Conservation (phyloP, 2,329 filamentous ascomycete species). For the Dendrostoma leiphaemia region DNA sequence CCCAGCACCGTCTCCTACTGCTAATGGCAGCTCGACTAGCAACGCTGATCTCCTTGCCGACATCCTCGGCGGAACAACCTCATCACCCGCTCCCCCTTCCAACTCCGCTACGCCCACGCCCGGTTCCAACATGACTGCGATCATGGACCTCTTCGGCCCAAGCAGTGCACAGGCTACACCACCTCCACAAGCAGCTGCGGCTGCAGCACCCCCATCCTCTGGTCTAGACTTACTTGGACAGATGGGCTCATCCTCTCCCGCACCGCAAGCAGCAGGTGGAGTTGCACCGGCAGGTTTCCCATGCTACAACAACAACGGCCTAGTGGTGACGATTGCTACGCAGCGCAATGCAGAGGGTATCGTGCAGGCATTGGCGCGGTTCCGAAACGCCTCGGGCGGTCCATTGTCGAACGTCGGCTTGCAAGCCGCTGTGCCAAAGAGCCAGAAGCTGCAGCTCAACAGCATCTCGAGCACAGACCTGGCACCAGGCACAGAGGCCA, state of each 20-base stretch:
- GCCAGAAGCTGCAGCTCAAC: constrained; percentile 88
- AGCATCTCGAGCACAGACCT: constrained; percentile 82
- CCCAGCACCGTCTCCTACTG: constrained; percentile 56
- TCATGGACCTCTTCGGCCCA: constrained; percentile 83
- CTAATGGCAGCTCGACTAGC: constrained; percentile 56
- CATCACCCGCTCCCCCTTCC: constrained; percentile 43
- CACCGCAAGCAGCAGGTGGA: constrained; percentile 36
- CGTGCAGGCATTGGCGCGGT: constrained; percentile 80
- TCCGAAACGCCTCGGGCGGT: constrained; percentile 70
- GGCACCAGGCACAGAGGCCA: constrained; percentile 75
- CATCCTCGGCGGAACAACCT: constrained; percentile 77
- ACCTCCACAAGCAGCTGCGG: constrained; percentile 38
- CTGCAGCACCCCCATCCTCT: constrained; percentile 45
- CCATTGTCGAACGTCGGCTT: constrained; percentile 73
- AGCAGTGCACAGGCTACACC: constrained; percentile 35
- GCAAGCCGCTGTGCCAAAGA: constrained; percentile 94
- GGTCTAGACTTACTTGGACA: constrained; percentile 46
- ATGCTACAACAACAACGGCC: constrained; percentile 84
- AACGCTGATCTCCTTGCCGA: constrained; percentile 88
- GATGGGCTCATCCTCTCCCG: constrained; percentile 42
- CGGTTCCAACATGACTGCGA: constrained; percentile 62
- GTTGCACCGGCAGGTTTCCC: constrained; percentile 54
- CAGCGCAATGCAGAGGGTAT: constrained; percentile 78
- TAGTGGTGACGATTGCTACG: constrained; percentile 77
- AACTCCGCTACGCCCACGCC: constrained; percentile 50